Conservation (phyloP, 73 alveolate species). For the Tetrahymena elliotti region DNA sequence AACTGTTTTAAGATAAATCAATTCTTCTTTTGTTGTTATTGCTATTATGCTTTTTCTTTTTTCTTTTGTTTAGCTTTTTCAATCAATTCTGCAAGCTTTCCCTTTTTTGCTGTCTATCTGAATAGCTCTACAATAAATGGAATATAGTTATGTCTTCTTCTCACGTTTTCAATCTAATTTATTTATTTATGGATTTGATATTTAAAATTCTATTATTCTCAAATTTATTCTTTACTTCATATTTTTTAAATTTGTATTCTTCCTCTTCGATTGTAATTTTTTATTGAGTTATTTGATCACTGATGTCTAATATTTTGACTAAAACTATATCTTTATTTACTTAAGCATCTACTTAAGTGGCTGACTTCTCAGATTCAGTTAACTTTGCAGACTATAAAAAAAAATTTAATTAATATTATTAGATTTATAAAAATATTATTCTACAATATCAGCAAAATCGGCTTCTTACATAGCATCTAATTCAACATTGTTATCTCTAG, state of each 20-base stretch:
- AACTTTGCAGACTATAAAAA: neutral
- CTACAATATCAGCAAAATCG: neutral
- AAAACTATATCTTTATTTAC: neutral
- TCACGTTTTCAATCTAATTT: constrained; percentile 7
- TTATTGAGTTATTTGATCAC: neutral
- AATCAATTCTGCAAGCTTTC: constrained; percentile 27
- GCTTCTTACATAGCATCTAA: neutral
- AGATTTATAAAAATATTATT: neutral
- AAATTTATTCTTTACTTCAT: neutral
- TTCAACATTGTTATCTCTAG: neutral
- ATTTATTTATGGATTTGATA: neutral
- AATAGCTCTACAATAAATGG: constrained; percentile 37
- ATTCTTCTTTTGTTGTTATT: neutral
- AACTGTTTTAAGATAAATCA: neutral
- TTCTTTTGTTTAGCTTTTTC: constrained; percentile 23
- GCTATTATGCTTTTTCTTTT: neutral
- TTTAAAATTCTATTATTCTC: neutral
- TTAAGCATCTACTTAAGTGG: neutral
- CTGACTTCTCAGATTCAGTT: neutral
- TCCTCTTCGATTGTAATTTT: neutral
- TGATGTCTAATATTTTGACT: neutral
- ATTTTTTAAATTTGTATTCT: neutral
- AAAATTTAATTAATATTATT: neutral
- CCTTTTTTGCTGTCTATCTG: constrained; percentile 30
- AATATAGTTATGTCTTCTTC: constrained; percentile 40